Evolutionary conservation across 768 basidiomycete genomes (phyloP).

Genomic region (Gautieria morchelliformis): DNA sequence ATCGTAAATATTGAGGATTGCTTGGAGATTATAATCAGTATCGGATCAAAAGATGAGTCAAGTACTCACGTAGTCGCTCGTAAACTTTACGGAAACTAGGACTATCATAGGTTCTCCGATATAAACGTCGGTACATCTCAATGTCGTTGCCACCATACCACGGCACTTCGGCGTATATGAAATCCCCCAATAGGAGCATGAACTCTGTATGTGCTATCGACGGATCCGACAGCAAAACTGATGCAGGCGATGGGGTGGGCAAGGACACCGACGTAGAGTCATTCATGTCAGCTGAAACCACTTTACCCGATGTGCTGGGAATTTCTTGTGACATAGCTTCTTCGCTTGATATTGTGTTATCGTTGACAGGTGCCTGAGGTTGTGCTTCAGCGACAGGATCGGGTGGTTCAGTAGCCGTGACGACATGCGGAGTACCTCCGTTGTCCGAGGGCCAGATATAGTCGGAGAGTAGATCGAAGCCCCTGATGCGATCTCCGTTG

Average conservation of each 20-base stretch:
- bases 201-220: slow-evolving; percentile 36
- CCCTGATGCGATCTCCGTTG: slow-evolving; percentile 43
- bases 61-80: slow-evolving; percentile 53
- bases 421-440: not conserved
- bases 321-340: not conserved
- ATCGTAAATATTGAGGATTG: slow-evolving; percentile 60
- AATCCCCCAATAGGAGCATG: slow-evolving; percentile 63
- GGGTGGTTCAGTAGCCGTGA: not conserved
- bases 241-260: slow-evolving; percentile 8
- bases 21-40: slow-evolving; percentile 24
- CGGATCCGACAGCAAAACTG: slow-evolving; percentile 8
- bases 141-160: slow-evolving; percentile 46
- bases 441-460: slow-evolving; percentile 31
- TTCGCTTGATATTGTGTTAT: not conserved
- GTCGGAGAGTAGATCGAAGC: slow-evolving; percentile 54
- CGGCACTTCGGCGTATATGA: slow-evolving; percentile 70
- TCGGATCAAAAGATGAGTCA: not conserved
- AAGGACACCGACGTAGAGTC: not conserved
- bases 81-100: slow-evolving; percentile 58
- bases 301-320: not conserved
- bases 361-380: not conserved
- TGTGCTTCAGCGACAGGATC: not conserved
- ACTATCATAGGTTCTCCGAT: slow-evolving; percentile 57
- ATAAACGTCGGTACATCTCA: slow-evolving; percentile 54
- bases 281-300: not conserved